These are phyloP conservation scores for Beauveria varroae DNA, from an alignment of 2,329 filamentous ascomycete genomes.

Conservation along the genomic window DNA sequence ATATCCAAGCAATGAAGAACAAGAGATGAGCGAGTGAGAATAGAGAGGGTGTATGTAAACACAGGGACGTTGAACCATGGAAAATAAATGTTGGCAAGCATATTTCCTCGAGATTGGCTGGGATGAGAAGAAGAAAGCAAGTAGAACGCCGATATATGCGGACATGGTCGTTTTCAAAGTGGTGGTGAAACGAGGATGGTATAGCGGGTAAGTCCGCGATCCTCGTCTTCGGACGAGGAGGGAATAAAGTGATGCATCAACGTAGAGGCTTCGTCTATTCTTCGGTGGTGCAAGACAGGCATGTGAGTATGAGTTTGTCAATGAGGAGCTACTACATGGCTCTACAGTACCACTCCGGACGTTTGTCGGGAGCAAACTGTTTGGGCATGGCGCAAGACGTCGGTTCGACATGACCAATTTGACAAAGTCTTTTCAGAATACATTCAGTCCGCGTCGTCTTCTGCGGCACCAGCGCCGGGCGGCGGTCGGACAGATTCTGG, in stretches of 20 bases:
- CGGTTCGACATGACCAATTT: background rate
- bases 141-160: conserved; percentile 2
- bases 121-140: background rate
- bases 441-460: conserved; percentile 39
- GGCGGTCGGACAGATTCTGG: conserved; percentile 49
- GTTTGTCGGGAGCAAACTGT: conserved; percentile 5
- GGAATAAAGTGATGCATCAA: background rate
- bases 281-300: background rate
- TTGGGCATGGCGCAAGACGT: background rate
- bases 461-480: conserved; percentile 40
- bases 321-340: background rate
- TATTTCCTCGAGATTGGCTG: background rate
- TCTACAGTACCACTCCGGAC: background rate
- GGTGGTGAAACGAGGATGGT: background rate
- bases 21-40: background rate
- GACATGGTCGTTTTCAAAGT: background rate
- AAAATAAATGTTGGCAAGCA: background rate
- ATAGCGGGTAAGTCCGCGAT: background rate
- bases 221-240: background rate
- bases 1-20: conserved; percentile 2
- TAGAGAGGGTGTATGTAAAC: background rate
- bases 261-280: background rate
- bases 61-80: background rate
- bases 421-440: conserved; percentile 1
- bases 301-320: background rate